These are phyloP conservation scores for Anisogramma anomala DNA, from an alignment of 2,329 filamentous ascomycete genomes.

Conservation along the genomic window DNA sequence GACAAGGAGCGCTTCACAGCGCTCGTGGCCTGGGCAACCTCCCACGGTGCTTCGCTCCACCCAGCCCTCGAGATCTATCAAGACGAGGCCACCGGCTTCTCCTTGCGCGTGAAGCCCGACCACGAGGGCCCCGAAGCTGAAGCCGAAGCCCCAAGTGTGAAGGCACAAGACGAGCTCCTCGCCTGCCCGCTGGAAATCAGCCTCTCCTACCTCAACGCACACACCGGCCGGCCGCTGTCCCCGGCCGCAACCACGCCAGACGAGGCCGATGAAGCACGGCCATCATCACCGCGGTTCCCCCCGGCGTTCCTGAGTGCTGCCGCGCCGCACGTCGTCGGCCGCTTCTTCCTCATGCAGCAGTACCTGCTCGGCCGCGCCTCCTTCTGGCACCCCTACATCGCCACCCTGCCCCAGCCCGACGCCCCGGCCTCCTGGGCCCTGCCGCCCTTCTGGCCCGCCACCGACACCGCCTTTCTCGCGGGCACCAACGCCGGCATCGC, in stretches of 20 bases:
- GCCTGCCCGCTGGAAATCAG: conserved; percentile 40
- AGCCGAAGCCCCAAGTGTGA: too few species aligned
- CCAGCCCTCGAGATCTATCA: conserved; percentile 40
- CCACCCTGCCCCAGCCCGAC: conserved; percentile 50
- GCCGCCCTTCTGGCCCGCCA: conserved; percentile 51
- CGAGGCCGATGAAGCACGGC: too few species aligned
- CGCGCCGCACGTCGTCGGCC: conserved; percentile 48
- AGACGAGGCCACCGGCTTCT: conserved; percentile 39
- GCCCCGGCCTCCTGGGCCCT: conserved; percentile 39
- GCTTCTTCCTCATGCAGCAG: conserved; percentile 60
- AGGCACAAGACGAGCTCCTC: conserved; percentile 34
- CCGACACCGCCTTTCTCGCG: conserved; percentile 45
- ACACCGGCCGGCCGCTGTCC: conserved; percentile 24
- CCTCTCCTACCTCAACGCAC: conserved; percentile 48
- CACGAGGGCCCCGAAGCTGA: too few species aligned
- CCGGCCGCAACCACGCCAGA: conserved; percentile 13
- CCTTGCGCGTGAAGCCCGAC: conserved; percentile 35
- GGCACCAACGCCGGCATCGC: conserved; percentile 43
- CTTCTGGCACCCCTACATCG: conserved; percentile 59
- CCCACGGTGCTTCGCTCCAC: conserved; percentile 37
- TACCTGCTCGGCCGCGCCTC: conserved; percentile 46
- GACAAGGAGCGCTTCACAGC: conserved; percentile 19
- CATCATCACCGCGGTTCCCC: conserved; percentile 33
- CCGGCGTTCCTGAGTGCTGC: conserved; percentile 38
- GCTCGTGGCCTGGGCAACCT: conserved; percentile 38